Evolutionary conservation across 116 monocot species (phyloP).

Genomic region (Papilionanthe hybrid): DNA sequence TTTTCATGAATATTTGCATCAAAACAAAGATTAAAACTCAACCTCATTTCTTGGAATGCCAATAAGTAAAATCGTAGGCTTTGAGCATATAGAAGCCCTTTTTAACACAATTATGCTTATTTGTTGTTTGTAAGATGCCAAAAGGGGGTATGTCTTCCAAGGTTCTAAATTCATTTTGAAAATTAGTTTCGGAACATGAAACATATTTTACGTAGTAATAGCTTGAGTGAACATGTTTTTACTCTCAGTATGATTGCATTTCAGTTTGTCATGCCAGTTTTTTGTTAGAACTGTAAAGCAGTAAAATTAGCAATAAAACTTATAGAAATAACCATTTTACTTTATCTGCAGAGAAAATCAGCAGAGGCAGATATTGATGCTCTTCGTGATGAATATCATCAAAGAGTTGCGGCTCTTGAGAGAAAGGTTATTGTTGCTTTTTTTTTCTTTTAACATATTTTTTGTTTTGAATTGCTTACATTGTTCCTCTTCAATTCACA

Average conservation of each 20-base stretch:
- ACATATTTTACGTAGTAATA: neutral
- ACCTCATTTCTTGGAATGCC: neutral
- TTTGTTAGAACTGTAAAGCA: neutral
- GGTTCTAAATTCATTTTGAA: neutral
- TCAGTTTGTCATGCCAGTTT: neutral
- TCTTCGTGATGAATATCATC: conserved; percentile 88
- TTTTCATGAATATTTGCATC: neutral
- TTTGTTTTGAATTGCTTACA: neutral
- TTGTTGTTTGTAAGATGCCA: neutral
- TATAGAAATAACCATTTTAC: neutral
- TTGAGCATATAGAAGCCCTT: neutral
- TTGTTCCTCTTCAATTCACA: neutral
- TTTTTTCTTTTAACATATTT: conserved; percentile 1
- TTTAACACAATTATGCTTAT: neutral
- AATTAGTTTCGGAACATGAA: conserved; percentile 3
- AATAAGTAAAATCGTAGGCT: neutral
- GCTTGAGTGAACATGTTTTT: conserved; percentile 1
- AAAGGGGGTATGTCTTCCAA: neutral
- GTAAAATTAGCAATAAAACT: too few species aligned
- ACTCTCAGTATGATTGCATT: neutral
- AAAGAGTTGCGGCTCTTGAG: conserved; percentile 84
- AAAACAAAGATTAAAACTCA: neutral
- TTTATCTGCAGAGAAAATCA: conserved; percentile 55
- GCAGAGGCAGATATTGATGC: conserved; percentile 81
- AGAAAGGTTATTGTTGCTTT: conserved; percentile 60